Conservation (phyloP, 805 yeast genomes). For the Ogataea ramenticola region DNA sequence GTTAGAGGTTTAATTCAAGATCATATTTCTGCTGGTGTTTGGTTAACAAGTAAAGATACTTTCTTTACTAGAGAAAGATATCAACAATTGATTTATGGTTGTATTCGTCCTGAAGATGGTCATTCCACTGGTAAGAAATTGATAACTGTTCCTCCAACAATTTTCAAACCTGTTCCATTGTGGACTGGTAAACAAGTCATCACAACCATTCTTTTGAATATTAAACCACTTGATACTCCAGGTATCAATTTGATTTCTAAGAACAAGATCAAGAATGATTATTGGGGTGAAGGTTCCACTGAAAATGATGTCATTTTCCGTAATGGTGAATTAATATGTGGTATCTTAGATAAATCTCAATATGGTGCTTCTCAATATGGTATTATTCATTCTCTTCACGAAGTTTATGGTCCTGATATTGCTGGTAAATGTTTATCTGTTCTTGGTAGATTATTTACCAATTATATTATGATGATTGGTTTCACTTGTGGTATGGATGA, state of each 20-base stretch:
- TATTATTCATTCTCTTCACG: slow-evolving; percentile 92
- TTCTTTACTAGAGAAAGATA: slow-evolving; percentile 87
- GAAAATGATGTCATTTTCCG: slow-evolving; percentile 84
- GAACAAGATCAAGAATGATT: slow-evolving; percentile 88
- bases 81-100: slow-evolving; percentile 89
- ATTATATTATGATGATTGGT: slow-evolving; percentile 85
- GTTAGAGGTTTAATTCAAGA: slow-evolving; percentile 98
- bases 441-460: slow-evolving; percentile 92
- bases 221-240: slow-evolving; percentile 81
- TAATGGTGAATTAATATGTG: slow-evolving; percentile 83
- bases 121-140: slow-evolving; percentile 68
- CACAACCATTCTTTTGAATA: slow-evolving; percentile 82
- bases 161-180: slow-evolving; percentile 76
- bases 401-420: slow-evolving; percentile 83
- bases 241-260: slow-evolving; percentile 80
- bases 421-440: slow-evolving; percentile 90
- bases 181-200: slow-evolving; percentile 99
- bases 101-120: slow-evolving; percentile 96
- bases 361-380: slow-evolving; percentile 98
- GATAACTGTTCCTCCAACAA: slow-evolving; percentile 81
- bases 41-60: slow-evolving; percentile 91
- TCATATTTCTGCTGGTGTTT: slow-evolving; percentile 97
- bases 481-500: slow-evolving; percentile 99
- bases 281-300: slow-evolving; percentile 81
- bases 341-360: slow-evolving; percentile 95